Conservation (phyloP, 2,329 filamentous ascomycete species). For the Alternaria brassicicola region DNA sequence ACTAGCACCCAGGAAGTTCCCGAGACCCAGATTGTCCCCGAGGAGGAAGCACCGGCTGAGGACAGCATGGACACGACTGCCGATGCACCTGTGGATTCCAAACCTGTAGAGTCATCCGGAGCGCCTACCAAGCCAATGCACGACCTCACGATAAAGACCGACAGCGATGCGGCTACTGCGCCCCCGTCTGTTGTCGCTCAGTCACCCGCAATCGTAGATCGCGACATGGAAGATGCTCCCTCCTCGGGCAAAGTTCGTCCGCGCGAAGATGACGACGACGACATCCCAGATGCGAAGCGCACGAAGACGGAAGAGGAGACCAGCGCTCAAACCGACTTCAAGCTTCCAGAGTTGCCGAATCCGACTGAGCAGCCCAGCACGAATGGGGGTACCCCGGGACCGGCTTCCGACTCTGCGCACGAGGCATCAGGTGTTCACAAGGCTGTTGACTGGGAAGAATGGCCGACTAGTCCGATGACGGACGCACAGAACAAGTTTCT, state of each 20-base stretch:
- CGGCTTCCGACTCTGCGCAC: constrained; percentile 38
- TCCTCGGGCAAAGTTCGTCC: constrained; percentile 64
- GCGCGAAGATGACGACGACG: constrained; percentile 64
- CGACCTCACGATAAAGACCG: constrained; percentile 39
- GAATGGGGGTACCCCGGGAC: constrained; percentile 23
- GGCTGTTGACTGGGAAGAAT: constrained; percentile 42
- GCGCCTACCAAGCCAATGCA: constrained; percentile 45
- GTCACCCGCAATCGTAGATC: constrained; percentile 37
- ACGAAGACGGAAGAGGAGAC: constrained; percentile 68
- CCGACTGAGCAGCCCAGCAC: constrained; percentile 40
- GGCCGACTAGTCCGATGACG: constrained; percentile 52
- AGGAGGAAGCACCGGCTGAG: constrained; percentile 18
- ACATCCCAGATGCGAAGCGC: constrained; percentile 73
- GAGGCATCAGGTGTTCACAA: constrained; percentile 39
- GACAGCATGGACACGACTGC: constrained; percentile 40
- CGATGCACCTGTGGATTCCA: constrained; percentile 21
- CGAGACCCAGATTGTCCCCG: constrained; percentile 34
- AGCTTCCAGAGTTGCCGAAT: constrained; percentile 52
- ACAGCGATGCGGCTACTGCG: constrained; percentile 17
- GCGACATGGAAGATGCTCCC: constrained; percentile 49
- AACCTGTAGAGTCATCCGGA: constrained; percentile 19
- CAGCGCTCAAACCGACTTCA: constrained; percentile 49
- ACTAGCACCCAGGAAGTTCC: constrained; percentile 41
- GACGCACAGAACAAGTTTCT: constrained; percentile 66
- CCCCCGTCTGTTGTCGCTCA: constrained; percentile 23